A percentile compares a stretch with the other conserved stretches of the same genome.
These are phyloP conservation scores for Erigeron canadensis DNA, from an alignment of 129 eudicot species.

Conservation along the genomic window DNA sequence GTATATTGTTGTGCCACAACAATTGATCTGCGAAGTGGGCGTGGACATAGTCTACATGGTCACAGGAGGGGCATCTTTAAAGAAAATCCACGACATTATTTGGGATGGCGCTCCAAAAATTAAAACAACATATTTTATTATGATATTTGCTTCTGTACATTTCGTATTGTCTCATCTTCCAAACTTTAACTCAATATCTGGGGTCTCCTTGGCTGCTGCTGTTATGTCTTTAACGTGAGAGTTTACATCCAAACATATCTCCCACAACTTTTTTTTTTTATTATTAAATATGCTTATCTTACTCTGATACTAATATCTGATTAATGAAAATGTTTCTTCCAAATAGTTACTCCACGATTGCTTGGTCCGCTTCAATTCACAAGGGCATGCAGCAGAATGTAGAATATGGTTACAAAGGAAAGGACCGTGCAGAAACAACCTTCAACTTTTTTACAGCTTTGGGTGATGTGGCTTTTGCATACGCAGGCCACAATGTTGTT, in stretches of 20 bases:
- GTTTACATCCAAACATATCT: not conserved
- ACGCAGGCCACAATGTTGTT: conserved; percentile 84
- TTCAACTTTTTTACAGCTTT: conserved; percentile 58
- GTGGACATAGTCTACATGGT: conserved; percentile 77
- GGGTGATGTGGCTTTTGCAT: conserved; percentile 81
- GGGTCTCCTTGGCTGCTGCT: conserved; percentile 76
- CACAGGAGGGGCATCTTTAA: conserved; percentile 61
- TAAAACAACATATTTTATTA: conserved; percentile 52
- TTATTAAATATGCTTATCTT: not conserved
- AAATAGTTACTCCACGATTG: conserved; percentile 72
- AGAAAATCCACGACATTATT: conserved; percentile 50
- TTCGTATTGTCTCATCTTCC: conserved; percentile 74
- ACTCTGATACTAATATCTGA: no score
- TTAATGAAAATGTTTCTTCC: not conserved
- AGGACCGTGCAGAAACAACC: conserved; percentile 34
- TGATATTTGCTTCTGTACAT: conserved; percentile 74
- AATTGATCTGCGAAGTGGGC: conserved; percentile 60
- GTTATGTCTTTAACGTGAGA: conserved; percentile 71
- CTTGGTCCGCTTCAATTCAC: conserved; percentile 67
- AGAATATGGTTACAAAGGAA: conserved; percentile 44
- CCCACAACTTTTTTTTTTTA: no score
- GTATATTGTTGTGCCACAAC: conserved; percentile 72
- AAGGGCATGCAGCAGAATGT: conserved; percentile 55
- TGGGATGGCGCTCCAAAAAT: conserved; percentile 38
- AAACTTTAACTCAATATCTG: conserved; percentile 71